These are phyloP conservation scores for Ogataea degrootiae DNA, from an alignment of 805 yeast species.

Conservation along the genomic window DNA sequence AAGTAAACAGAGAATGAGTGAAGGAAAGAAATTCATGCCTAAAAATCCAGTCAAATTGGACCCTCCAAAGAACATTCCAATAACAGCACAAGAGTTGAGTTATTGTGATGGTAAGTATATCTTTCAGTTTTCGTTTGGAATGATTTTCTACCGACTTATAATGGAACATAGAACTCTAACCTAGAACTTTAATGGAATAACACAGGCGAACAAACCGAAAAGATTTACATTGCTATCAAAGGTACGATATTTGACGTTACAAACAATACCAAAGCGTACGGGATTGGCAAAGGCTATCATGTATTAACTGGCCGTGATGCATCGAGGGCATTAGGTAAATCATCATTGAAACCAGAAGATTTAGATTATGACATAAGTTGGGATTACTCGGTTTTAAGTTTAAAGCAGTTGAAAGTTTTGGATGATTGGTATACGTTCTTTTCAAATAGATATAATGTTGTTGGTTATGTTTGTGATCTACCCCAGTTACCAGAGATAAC, in stretches of 20 bases:
- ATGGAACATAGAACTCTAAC: conserved; percentile 5
- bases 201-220: conserved; percentile 35
- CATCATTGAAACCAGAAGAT: conserved; percentile 53
- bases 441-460: conserved; percentile 46
- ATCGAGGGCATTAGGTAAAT: conserved; percentile 69
- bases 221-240: conserved; percentile 68
- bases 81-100: conserved; percentile 39
- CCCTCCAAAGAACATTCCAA: conserved; percentile 44
- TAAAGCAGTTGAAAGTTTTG: conserved; percentile 54
- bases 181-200: conserved; percentile 1
- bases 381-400: conserved; percentile 49
- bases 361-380: conserved; percentile 39
- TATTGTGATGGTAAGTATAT: conserved; percentile 31
- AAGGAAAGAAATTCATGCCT: conserved; percentile 40
- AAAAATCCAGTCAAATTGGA: conserved; percentile 47
- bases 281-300: conserved; percentile 71
- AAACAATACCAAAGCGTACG: conserved; percentile 60
- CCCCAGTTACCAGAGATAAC: conserved; percentile 13
- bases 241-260: conserved; percentile 80
- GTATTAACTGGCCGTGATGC: conserved; percentile 74
- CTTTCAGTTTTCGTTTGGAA: too few relatives aligned
- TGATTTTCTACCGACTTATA: conserved; percentile 16
- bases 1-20: background rate
- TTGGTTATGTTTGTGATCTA: conserved; percentile 33
- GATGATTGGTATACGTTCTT: conserved; percentile 73